Conservation (phyloP, 257 asterid species). For the Penstemon davidsonii region DNA sequence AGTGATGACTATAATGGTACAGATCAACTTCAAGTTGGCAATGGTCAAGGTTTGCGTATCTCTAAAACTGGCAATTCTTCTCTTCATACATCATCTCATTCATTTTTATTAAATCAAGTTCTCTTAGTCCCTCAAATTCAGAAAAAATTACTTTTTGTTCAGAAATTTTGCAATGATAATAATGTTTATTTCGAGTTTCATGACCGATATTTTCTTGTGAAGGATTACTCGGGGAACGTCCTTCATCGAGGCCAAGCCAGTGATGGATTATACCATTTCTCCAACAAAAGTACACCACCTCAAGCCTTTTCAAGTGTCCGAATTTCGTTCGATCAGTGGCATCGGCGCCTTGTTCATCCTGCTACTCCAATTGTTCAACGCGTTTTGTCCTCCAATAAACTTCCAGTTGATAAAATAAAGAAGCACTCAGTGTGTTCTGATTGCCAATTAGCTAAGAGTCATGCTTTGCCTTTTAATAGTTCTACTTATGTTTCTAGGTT, state of each 20-base stretch:
- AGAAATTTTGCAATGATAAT: too few species aligned
- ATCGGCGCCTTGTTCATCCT: not conserved
- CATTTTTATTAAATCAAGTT: not conserved
- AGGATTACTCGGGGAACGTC: conserved; percentile 11
- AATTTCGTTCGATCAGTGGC: not conserved
- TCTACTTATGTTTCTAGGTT: not conserved
- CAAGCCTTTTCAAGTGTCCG: not conserved
- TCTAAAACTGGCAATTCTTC: not conserved
- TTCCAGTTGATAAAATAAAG: not conserved
- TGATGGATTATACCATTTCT: not conserved
- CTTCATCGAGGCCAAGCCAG: not conserved
- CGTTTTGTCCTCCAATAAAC: not conserved
- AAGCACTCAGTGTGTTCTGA: not conserved
- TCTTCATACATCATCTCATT: too few species aligned
- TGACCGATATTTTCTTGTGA: not conserved
- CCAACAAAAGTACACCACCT: not conserved
- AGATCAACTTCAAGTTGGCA: not conserved
- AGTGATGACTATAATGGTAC: not conserved
- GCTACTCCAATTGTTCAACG: not conserved
- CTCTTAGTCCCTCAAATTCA: not conserved
- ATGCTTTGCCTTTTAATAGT: not conserved
- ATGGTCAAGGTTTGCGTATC: not conserved
- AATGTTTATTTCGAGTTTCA: not conserved
- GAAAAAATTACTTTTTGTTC: not conserved
- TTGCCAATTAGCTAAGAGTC: not conserved